A percentile compares a stretch with the other conserved stretches of the same genome.
Evolutionary conservation across 495 filamentous ascomycete species (phyloP).

Genomic region (Penicillium samsonianum): DNA sequence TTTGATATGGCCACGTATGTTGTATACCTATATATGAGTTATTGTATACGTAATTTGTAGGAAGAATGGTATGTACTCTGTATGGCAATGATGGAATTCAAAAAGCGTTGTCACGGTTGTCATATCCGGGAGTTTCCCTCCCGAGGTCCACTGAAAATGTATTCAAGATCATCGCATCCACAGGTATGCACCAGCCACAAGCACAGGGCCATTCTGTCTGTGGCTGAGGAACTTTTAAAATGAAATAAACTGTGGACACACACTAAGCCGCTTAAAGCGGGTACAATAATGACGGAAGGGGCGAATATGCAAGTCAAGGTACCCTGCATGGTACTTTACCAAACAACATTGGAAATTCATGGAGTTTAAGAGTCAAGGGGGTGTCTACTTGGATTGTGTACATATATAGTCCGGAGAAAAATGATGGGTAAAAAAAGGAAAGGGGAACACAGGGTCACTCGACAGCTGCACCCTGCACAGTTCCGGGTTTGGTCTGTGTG

Average conservation of each 20-base stretch:
- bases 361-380: not conserved
- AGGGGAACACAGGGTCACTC: constrained; percentile 15
- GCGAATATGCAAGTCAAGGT: constrained; percentile 33
- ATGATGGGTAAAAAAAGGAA: constrained; percentile 2
- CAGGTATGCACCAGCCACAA: constrained; percentile 21
- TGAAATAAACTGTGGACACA: constrained; percentile 16
- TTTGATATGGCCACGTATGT: not conserved
- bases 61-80: too few relatives aligned
- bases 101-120: constrained; percentile 2
- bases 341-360: constrained; percentile 4
- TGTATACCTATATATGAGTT: not conserved
- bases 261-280: constrained; percentile 18
- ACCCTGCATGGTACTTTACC: constrained; percentile 21
- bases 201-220: not conserved
- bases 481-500: constrained; percentile 25
- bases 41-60: not conserved
- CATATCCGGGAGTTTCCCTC: constrained; percentile 12
- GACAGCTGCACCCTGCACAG: constrained; percentile 23
- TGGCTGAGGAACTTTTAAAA: constrained; percentile 12
- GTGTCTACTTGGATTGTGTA: constrained; percentile 4
- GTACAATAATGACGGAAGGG: constrained; percentile 41
- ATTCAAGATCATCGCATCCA: constrained; percentile 28
- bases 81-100: too few relatives aligned
- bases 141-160: constrained; percentile 11
- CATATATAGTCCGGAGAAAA: constrained; percentile 11